Base-by-base conservation (phyloP, 306 rosid species). In the Hippophae rhamnoides region DNA sequence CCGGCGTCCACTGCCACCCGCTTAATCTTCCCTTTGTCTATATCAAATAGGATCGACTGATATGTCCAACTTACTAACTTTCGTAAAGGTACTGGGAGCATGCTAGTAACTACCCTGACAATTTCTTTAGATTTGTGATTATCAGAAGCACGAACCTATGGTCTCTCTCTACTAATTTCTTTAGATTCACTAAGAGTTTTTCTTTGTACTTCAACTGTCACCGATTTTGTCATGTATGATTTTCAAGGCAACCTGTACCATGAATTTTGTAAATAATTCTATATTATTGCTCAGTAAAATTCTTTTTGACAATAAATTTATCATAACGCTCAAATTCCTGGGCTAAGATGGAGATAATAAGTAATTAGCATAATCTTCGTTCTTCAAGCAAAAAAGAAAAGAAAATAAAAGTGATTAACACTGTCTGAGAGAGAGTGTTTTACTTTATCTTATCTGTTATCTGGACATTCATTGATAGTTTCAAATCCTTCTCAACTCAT, bases 1-100 rank as follows among this genome's bases (percentile, higher is more conserved):
- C 65, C 95, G 99, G 76, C 89, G 99, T 60, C 71, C 89, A 2
- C 81, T 88, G 61, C 99, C 99, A 7, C 90, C 99, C 5, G 97
- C 93, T 60, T 92, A 74, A 75, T 68, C 57, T 49, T 43, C 57
- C 70, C 52, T 52, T 12, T 69, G 79, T 78, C 76, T 63, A 82
- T 79, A 31, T 31, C 72, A 64, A 64, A 52, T 78, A 74, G 86
- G 80, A 81, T 76, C 76, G 72, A 70, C 89, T 71, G 75, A 76
- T 76, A 62, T 54, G 41, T 70, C 83, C 76, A 77, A 74, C 86
- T 56, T 67, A 31, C 69, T 60, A 76, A 74, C 79, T 75, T 72
- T 46, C 77, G 81, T 87, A 77, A 78, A 49, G 8, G 6, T 10
- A 13, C n/a, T 10, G 26, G 63, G 71, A 5, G 38, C 38, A 31